Evolutionary conservation across 176 grass and related monocot genomes (phyloP).

Genomic region (Luzula sylvatica): DNA sequence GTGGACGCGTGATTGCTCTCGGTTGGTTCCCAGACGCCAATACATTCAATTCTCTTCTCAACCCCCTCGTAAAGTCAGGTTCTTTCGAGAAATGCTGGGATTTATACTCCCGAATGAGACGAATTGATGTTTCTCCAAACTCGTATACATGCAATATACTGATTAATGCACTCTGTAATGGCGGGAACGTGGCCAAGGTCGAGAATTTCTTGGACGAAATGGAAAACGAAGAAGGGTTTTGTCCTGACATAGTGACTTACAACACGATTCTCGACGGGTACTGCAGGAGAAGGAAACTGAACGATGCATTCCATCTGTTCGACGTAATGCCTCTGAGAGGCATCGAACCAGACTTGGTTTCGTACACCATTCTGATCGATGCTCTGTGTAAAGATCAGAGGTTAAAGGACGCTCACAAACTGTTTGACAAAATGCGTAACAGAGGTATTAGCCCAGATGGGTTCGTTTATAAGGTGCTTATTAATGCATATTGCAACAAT

Average conservation of each 20-base stretch:
- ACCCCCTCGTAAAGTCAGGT: slow-evolving; percentile 23
- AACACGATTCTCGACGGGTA: slow-evolving; percentile 64
- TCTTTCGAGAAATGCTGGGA: slow-evolving; percentile 50
- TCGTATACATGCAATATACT: slow-evolving; percentile 82
- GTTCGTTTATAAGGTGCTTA: slow-evolving; percentile 49
- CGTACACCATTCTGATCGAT: slow-evolving; percentile 62
- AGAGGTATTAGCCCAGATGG: slow-evolving; percentile 49
- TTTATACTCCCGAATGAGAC: slow-evolving; percentile 39
- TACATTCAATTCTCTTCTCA: slow-evolving; percentile 64
- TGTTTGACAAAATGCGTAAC: slow-evolving; percentile 62
- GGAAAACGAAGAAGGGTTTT: slow-evolving; percentile 73
- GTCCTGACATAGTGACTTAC: slow-evolving; percentile 83
- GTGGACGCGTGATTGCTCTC: slow-evolving; percentile 26
- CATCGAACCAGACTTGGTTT: slow-evolving; percentile 54
- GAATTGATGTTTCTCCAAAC: slow-evolving; percentile 29
- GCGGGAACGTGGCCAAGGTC: slow-evolving; percentile 40
- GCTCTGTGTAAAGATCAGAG: slow-evolving; percentile 42
- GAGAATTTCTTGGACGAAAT: slow-evolving; percentile 64
- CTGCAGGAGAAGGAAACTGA: slow-evolving; percentile 48
- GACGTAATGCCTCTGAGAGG: slow-evolving; percentile 59
- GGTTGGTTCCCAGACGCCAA: slow-evolving; percentile 37
- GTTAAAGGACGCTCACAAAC: slow-evolving; percentile 33
- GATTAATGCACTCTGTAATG: slow-evolving; percentile 51
- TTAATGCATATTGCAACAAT: slow-evolving; percentile 54
- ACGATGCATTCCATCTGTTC: slow-evolving; percentile 52